Base-by-base conservation (phyloP, 2,329 filamentous ascomycete species). In the Paracamarosporium sp. region DNA sequence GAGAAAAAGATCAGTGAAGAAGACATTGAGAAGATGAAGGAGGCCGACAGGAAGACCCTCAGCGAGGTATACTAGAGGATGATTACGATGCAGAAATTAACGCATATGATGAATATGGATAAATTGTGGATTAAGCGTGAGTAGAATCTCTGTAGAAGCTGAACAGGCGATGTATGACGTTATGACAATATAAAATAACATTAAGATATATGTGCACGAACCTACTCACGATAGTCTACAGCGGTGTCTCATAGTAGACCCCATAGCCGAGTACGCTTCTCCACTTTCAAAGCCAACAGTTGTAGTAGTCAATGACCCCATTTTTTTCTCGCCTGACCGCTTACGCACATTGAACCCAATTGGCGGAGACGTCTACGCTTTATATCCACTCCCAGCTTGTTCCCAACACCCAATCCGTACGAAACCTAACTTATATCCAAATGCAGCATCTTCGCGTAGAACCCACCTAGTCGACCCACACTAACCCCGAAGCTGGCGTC, bases 21-120 rank as follows among this genome's bases (percentile, higher is more conserved):
- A n/a, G 70, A 70, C 15, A 63, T 76, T 20, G 69, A 76, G 28
- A 64, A 63, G 47, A 52, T 75, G 60, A 64, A 75, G 54, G 65
- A 68, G 25, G 57, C 61, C 8, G 73, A 75, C 35, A 60, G 66
- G 20, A 71, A 73, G 35, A 67, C 67, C 0, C 64, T 75, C 28
- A 66, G 63, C 11, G 72, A 76, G 56, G 64, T 76, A 1, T 76
- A 77, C 56, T 76, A 55, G 48, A 3, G 13, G 27, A n/a, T 6
- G 12, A 8, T 1, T 31, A 20, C n/a, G 11, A 31, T 33, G 36
- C 11, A n/a, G 1, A 47, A 47, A 31, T 7, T 13, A 8, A 27
- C 24, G 15, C 12, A 35, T 36, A 3, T 44, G 17, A 53, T 36
- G 38, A 36, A 13, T 20, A 36, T 28, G 40, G 38, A 24, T 36